Percentiles rank a stretch among this genome's conserved stretches.
phyloP scores from a whole-genome alignment of 75 land plant genomes.

The Picea glauca region DNA sequence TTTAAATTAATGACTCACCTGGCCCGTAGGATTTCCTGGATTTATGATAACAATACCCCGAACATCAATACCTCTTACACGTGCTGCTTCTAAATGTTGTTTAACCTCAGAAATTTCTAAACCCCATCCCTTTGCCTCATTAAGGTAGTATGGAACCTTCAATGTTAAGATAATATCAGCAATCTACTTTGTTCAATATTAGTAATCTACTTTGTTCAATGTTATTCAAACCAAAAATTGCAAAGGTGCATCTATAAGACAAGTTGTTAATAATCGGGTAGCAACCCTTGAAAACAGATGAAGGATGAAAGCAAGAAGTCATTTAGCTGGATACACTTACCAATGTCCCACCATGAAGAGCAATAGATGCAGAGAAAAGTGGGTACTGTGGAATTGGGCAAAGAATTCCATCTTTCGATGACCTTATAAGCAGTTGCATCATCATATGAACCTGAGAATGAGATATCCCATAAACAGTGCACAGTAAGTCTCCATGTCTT shows the following conservation, averaged over 20 bases:
- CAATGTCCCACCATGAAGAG: constrained; percentile 92
- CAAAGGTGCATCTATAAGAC: neutral
- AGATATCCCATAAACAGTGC: constrained; percentile 4
- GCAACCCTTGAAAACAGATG: neutral
- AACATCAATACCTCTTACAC: constrained; percentile 76
- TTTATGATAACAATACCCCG: constrained; percentile 96
- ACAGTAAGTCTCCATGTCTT: constrained; percentile 1
- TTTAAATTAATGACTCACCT: constrained; percentile 42
- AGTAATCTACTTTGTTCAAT: neutral
- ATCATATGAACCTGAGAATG: constrained; percentile 90
- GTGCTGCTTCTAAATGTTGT: constrained; percentile 74
- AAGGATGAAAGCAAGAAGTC: neutral
- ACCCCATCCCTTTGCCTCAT: constrained; percentile 96
- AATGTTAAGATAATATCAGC: neutral
- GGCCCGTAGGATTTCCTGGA: constrained; percentile 99
- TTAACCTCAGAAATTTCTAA: constrained; percentile 79
- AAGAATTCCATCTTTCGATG: constrained; percentile 90
- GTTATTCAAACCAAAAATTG: neutral
- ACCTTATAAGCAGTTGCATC: constrained; percentile 86
- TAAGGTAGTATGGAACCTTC: constrained; percentile 96
- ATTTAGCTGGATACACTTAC: constrained; percentile 37
- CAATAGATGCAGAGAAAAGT: constrained; percentile 96
- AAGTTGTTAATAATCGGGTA: neutral
- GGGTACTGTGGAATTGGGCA: constrained; percentile 99
- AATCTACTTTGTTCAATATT: neutral